phyloP scores from a whole-genome alignment of 73 alveolate genomes.

The Paraurostyla sp. region DNA sequence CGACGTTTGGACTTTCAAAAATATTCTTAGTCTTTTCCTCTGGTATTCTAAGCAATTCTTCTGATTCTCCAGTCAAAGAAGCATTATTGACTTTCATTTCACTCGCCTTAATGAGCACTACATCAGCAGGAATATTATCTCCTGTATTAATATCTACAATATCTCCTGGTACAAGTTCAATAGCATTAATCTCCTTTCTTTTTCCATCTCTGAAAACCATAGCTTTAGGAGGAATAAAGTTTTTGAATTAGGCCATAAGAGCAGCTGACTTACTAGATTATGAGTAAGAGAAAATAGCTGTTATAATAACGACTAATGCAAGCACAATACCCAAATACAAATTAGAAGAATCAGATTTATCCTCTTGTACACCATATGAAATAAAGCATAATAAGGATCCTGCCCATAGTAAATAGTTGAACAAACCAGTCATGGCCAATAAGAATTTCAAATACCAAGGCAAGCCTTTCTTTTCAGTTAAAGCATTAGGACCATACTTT shows the following conservation, averaged over 20 bases:
- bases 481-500: slow-evolving; percentile 77
- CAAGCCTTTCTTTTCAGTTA: slow-evolving; percentile 84
- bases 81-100: slow-evolving; percentile 96
- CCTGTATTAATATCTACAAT: slow-evolving; percentile 94
- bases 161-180: slow-evolving; percentile 97
- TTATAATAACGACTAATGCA: slow-evolving; percentile 76
- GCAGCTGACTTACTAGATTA: slow-evolving; percentile 86
- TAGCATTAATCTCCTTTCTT: slow-evolving; percentile 81
- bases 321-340: slow-evolving; percentile 88
- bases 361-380: slow-evolving; percentile 76
- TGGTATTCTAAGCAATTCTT: slow-evolving; percentile 86
- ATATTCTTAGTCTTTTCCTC: slow-evolving; percentile 95
- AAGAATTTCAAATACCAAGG: slow-evolving; percentile 85
- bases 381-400: slow-evolving; percentile 88
- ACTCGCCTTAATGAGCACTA: slow-evolving; percentile 87
- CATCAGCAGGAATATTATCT: slow-evolving; percentile 98
- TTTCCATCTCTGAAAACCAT: slow-evolving; percentile 91
- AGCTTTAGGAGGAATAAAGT: slow-evolving; percentile 87
- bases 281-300: slow-evolving; percentile 85
- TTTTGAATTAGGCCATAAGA: slow-evolving; percentile 90
- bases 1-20: slow-evolving; percentile 93
- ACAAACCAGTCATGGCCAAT: slow-evolving; percentile 86
- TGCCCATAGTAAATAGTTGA: slow-evolving; percentile 85
- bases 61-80: slow-evolving; percentile 97
- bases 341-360: slow-evolving; percentile 71